Evolutionary conservation across 495 filamentous ascomycete genomes (phyloP).

Genomic region (Daldinia vernicosa): DNA sequence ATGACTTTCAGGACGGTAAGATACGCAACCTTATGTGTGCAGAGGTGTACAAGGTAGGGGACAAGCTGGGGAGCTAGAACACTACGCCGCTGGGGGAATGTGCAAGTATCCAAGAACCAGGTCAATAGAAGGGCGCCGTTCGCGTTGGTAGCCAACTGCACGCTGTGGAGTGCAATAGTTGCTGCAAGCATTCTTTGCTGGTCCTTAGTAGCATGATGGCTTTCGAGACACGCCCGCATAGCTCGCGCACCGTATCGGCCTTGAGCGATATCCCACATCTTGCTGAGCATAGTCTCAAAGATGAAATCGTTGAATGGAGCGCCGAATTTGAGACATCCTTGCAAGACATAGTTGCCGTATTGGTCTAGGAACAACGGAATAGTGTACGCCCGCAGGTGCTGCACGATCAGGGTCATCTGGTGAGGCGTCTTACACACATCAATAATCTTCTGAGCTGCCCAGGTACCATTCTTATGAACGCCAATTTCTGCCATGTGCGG

Average conservation of each 20-base stretch:
- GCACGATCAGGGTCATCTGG: conserved; percentile 85
- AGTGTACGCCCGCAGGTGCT: conserved; percentile 83
- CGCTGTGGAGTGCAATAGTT: conserved; percentile 93
- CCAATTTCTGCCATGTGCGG: conserved; percentile 96
- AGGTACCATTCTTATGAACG: conserved; percentile 98
- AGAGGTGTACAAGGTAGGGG: conserved; percentile 94
- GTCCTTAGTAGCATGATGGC: conserved; percentile 92
- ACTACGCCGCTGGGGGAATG: conserved; percentile 88
- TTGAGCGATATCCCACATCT: conserved; percentile 94
- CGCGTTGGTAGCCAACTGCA: conserved; percentile 94
- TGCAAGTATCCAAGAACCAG: conserved; percentile 99
- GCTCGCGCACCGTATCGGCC: conserved; percentile 93
- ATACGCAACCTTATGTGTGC: conserved; percentile 98
- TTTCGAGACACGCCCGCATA: conserved; percentile 97
- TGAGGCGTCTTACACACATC: conserved; percentile 86
- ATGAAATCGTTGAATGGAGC: conserved; percentile 93
- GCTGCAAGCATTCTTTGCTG: conserved; percentile 96
- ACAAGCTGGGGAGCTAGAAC: conserved; percentile 93
- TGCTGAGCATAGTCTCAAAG: conserved; percentile 94
- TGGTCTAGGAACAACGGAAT: conserved; percentile 94
- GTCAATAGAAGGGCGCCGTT: conserved; percentile 94
- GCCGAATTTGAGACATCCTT: conserved; percentile 92
- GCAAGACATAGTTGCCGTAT: conserved; percentile 97
- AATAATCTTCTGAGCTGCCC: conserved; percentile 99
- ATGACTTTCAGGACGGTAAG: conserved; percentile 97